A percentile compares a stretch with the other conserved stretches of the same genome.
Evolutionary conservation across 2,329 filamentous ascomycete genomes (phyloP).

Genomic region (Apiospora pterosperma): DNA sequence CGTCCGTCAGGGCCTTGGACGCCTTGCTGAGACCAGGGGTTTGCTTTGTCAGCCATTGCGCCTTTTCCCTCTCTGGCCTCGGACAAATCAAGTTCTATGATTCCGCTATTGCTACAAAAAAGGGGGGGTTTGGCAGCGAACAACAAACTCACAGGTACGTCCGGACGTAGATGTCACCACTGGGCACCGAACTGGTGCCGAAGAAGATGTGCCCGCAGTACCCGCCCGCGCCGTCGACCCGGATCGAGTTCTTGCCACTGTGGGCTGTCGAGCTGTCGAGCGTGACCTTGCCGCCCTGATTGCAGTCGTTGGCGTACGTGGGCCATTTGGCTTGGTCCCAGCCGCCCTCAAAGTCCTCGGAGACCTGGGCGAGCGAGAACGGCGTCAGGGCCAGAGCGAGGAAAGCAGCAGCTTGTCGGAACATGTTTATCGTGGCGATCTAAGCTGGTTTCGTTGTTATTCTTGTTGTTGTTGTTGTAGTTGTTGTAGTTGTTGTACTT

Average conservation of each 20-base stretch:
- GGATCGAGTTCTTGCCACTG: conserved; percentile 52
- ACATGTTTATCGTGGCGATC: not conserved
- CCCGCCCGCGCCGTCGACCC: conserved; percentile 49
- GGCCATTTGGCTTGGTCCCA: conserved; percentile 57
- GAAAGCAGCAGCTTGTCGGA: not conserved
- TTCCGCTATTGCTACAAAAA: too few relatives aligned
- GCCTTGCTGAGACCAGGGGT: conserved; percentile 41
- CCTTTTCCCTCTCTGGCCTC: not conserved
- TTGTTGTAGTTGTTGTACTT: not conserved
- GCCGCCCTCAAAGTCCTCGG: conserved; percentile 54
- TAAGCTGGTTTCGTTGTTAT: not conserved
- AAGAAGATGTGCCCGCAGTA: conserved; percentile 61
- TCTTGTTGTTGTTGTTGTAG: not conserved
- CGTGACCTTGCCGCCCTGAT: conserved; percentile 53
- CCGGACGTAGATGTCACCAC: conserved; percentile 55
- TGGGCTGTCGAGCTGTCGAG: conserved; percentile 56
- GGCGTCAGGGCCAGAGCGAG: conserved; percentile 45
- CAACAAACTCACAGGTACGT: conserved; percentile 48
- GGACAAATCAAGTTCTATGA: too few relatives aligned
- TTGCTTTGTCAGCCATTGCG: not conserved
- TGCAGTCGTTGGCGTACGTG: conserved; percentile 57
- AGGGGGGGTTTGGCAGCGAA: not conserved
- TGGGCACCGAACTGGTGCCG: conserved; percentile 53
- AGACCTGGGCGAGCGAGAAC: conserved; percentile 48
- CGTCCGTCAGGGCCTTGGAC: conserved; percentile 52